Evolutionary conservation across 805 yeast genomes (phyloP).

Genomic region (Pichia gijzeniarum): DNA sequence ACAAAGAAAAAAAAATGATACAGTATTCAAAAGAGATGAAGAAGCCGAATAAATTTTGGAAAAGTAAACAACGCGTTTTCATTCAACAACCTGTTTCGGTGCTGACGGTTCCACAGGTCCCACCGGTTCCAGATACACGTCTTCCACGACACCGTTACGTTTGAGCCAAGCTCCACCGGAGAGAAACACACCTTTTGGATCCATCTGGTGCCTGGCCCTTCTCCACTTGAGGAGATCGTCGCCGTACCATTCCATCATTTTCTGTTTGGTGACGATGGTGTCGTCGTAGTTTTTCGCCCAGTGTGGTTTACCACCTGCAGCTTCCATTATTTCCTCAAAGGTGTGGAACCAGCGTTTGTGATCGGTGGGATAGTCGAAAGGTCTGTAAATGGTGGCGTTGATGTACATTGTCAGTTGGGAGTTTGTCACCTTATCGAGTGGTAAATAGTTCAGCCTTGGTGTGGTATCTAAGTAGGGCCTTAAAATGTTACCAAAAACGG

Average conservation of each 20-base stretch:
- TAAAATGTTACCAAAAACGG: slow-evolving; percentile 75
- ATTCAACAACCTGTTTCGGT: slow-evolving; percentile 6
- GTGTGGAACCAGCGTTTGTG: slow-evolving; percentile 72
- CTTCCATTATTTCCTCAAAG: slow-evolving; percentile 74
- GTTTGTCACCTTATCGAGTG: slow-evolving; percentile 50
- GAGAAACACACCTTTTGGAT: slow-evolving; percentile 77
- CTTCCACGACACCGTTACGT: slow-evolving; percentile 64
- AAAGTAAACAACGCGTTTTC: not conserved
- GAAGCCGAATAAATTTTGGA: not conserved
- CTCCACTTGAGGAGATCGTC: slow-evolving; percentile 57
- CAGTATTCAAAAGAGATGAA: not conserved
- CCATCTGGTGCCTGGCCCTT: slow-evolving; percentile 56
- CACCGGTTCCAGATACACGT: slow-evolving; percentile 5
- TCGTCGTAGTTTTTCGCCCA: slow-evolving; percentile 96
- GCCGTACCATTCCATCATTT: slow-evolving; percentile 75
- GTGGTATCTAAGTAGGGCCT: slow-evolving; percentile 81
- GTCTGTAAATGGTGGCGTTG: slow-evolving; percentile 94
- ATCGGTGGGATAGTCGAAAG: slow-evolving; percentile 72
- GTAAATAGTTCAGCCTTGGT: slow-evolving; percentile 56
- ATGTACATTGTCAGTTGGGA: slow-evolving; percentile 78
- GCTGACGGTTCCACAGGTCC: too few species aligned
- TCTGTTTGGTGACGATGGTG: slow-evolving; percentile 72
- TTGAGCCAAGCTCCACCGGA: slow-evolving; percentile 75
- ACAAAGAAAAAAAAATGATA: not conserved
- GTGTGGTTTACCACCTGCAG: slow-evolving; percentile 90